Percentiles rank a stretch among this genome's conserved stretches.
Evolutionary conservation across 179 eudicot species (phyloP).

Genomic region (Beta lomatogona): DNA sequence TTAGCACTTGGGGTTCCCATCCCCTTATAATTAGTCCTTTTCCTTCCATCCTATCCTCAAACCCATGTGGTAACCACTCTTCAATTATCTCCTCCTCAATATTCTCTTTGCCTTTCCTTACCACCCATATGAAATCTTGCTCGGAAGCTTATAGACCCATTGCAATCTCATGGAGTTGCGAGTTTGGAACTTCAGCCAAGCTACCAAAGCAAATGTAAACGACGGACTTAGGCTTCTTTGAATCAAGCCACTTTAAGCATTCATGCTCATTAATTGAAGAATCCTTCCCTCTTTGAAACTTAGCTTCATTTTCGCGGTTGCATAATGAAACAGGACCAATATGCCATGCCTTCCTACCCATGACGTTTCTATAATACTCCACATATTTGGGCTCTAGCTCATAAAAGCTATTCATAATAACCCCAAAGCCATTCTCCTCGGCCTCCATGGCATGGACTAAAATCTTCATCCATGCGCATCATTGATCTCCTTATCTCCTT

Average conservation of each 20-base stretch:
- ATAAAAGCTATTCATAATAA: conserved; percentile 35
- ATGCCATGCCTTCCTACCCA: conserved; percentile 28
- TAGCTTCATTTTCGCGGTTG: conserved; percentile 22
- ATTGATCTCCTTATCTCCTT: neutral
- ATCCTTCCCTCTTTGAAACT: conserved; percentile 23
- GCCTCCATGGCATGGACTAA: neutral
- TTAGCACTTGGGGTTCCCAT: conserved; percentile 40
- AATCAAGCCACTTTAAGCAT: conserved; percentile 41
- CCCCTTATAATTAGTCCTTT: conserved; percentile 37
- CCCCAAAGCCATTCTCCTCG: conserved; percentile 26
- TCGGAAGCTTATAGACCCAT: conserved; percentile 40
- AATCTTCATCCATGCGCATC: neutral
- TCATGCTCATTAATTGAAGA: conserved; percentile 30
- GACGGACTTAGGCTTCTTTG: conserved; percentile 36
- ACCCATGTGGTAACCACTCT: conserved; percentile 32
- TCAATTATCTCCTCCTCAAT: neutral
- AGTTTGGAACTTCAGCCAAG: conserved; percentile 14
- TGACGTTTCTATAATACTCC: conserved; percentile 18
- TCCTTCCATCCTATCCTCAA: conserved; percentile 30
- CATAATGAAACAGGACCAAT: conserved; percentile 37
- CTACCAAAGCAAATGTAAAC: conserved; percentile 48
- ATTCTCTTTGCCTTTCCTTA: conserved; percentile 12
- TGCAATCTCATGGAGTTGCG: conserved; percentile 43
- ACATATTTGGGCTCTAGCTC: conserved; percentile 40
- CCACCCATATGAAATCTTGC: conserved; percentile 45